A percentile compares a stretch with the other conserved stretches of the same genome.
Conservation (phyloP, 306 rosid species). For the Prinsepia uniflora region DNA sequence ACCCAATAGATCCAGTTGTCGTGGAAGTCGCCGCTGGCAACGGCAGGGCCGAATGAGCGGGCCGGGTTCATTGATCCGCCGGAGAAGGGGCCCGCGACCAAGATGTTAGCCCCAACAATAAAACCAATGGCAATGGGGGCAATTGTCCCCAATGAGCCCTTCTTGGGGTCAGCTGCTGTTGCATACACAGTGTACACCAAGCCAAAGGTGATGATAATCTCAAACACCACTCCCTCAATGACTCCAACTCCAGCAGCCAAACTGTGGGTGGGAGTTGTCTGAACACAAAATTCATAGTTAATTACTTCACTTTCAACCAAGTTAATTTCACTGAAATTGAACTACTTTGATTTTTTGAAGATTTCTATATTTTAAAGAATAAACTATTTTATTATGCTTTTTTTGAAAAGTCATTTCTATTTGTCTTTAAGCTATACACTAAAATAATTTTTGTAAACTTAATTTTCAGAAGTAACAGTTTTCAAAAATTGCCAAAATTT, state of each 20-base stretch:
- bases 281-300: not conserved
- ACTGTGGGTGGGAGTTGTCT: conserved; percentile 70
- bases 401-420: too few relatives aligned
- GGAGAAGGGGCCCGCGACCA: conserved; percentile 87
- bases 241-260: conserved; percentile 65
- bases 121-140: conserved; percentile 92
- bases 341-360: too few relatives aligned
- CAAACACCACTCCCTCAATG: conserved; percentile 60
- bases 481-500: not conserved
- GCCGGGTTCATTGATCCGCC: conserved; percentile 98
- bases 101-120: conserved; percentile 87
- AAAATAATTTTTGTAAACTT: too few relatives aligned
- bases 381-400: too few relatives aligned
- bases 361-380: too few relatives aligned
- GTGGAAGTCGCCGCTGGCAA: conserved; percentile 72
- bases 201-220: conserved; percentile 73
- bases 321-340: not conserved
- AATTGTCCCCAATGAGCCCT: conserved; percentile 67
- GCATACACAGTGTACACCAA: conserved; percentile 91
- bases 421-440: too few relatives aligned
- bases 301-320: not conserved
- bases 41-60: conserved; percentile 84
- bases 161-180: conserved; percentile 93
- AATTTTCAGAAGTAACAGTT: too few relatives aligned
- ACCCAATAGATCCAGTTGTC: conserved; percentile 87